Conservation (phyloP, 1,139 yeast species). For the Nakaseomyces sp. region DNA sequence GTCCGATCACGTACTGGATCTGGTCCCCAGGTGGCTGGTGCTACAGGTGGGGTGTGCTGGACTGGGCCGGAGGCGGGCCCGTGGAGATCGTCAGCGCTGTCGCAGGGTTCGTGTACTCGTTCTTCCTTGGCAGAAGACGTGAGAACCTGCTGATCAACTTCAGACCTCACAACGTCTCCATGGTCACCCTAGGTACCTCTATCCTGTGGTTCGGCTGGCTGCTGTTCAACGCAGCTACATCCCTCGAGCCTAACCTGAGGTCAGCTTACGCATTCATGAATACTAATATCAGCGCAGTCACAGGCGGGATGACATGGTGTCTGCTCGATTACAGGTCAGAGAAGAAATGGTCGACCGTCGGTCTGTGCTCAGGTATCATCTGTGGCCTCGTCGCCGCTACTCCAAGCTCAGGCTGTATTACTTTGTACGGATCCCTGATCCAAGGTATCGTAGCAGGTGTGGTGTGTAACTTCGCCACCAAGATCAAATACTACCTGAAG, state of each 20-base stretch:
- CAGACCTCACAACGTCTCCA: slow-evolving; percentile 89
- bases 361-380: slow-evolving; percentile 88
- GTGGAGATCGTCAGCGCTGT: slow-evolving; percentile 90
- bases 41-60: slow-evolving; percentile 79
- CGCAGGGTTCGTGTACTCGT: slow-evolving; percentile 78
- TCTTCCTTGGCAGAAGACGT: slow-evolving; percentile 74
- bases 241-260: slow-evolving; percentile 46
- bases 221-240: slow-evolving; percentile 80
- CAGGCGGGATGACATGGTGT: slow-evolving; percentile 92
- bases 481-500: slow-evolving; percentile 66
- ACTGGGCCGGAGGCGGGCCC: slow-evolving; percentile 97
- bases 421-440: slow-evolving; percentile 84
- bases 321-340: slow-evolving; percentile 80
- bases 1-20: slow-evolving; percentile 90
- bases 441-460: slow-evolving; percentile 76
- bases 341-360: slow-evolving; percentile 89
- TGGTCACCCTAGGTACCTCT: slow-evolving; percentile 71
- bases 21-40: slow-evolving; percentile 97
- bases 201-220: slow-evolving; percentile 78
- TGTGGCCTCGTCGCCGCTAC: slow-evolving; percentile 96
- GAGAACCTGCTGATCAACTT: slow-evolving; percentile 80
- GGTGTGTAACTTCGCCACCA: slow-evolving; percentile 84
- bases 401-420: slow-evolving; percentile 85
- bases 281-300: slow-evolving; percentile 80
- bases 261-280: slow-evolving; percentile 72